Evolutionary conservation across 2,329 filamentous ascomycete species (phyloP).

Genomic region (Pseudogymnoascus sp.): DNA sequence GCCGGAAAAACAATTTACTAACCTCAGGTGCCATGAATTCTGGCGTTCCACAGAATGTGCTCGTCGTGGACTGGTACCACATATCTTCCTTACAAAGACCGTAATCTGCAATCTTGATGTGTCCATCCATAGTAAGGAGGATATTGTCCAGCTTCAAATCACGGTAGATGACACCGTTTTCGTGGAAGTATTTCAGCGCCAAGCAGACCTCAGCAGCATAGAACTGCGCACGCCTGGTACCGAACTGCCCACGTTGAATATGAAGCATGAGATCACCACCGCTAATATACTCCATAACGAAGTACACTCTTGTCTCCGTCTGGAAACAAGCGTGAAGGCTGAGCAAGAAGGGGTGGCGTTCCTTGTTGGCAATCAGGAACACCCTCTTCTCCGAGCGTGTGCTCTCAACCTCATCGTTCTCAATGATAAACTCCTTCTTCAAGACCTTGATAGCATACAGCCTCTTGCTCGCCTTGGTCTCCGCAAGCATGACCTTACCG

Average conservation of each 20-base stretch:
- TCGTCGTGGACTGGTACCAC: conserved; percentile 96
- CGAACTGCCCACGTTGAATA: conserved; percentile 94
- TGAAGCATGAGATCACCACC: conserved; percentile 98
- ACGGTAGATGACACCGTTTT: conserved; percentile 96
- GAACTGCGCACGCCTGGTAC: conserved; percentile 94
- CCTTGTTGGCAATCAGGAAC: conserved; percentile 93
- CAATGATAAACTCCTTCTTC: conserved; percentile 99
- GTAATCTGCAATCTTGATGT: conserved; percentile 98
- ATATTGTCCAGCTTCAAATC: conserved; percentile 82
- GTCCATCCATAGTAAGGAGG: conserved; percentile 84
- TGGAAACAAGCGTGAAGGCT: conserved; percentile 98
- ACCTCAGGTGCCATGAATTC: conserved; percentile 99
- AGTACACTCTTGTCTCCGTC: conserved; percentile 96
- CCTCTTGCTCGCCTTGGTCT: conserved; percentile 86
- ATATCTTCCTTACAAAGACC: conserved; percentile 99
- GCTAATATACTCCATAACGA: conserved; percentile 99
- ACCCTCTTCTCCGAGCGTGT: conserved; percentile 96
- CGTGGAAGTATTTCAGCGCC: conserved; percentile 97
- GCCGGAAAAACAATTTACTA: conserved; percentile 25
- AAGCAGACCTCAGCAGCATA: conserved; percentile 97
- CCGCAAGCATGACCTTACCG: conserved; percentile 98
- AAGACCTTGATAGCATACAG: conserved; percentile 97
- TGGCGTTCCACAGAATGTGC: conserved; percentile 98
- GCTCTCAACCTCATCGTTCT: conserved; percentile 98
- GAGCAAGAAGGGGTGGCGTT: conserved; percentile 89